A percentile compares a stretch with the other conserved stretches of the same genome.
Evolutionary conservation across 169 alveolate species (phyloP).

Genomic region (Eimeria maxima): DNA sequence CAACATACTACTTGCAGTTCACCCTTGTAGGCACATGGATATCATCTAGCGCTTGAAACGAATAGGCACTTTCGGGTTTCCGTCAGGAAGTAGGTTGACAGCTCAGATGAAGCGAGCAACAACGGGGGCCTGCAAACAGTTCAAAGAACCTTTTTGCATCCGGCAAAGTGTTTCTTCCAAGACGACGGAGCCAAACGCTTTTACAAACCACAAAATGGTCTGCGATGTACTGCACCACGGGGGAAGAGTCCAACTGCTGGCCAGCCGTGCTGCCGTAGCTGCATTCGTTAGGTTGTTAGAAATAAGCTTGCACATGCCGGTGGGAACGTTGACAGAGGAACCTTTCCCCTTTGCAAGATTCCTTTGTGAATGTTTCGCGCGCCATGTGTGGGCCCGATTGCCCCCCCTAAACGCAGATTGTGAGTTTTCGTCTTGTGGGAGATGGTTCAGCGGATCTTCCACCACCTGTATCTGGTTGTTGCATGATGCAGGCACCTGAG

Average conservation of each 20-base stretch:
- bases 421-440: not conserved
- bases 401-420: not conserved
- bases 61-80: not conserved
- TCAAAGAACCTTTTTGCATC: not conserved
- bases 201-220: too few relatives aligned
- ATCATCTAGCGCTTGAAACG: not conserved
- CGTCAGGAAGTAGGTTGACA: not conserved
- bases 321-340: not conserved
- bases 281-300: not conserved
- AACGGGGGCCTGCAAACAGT: not conserved
- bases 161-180: not conserved
- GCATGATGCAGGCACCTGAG: not conserved
- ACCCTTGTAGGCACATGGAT: not conserved
- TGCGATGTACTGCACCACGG: not conserved
- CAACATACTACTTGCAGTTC: not conserved
- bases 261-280: not conserved
- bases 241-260: not conserved
- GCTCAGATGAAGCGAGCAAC: not conserved
- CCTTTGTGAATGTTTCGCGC: not conserved
- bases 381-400: not conserved
- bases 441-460: not conserved
- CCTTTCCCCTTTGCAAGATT: not conserved
- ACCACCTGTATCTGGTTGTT: not conserved
- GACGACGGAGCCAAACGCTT: too few relatives aligned
- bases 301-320: too few relatives aligned